Percentiles rank a stretch among this genome's conserved stretches.
Evolutionary conservation across 345 rosid genomes (phyloP).

Genomic region (Eucalyptus virginea): DNA sequence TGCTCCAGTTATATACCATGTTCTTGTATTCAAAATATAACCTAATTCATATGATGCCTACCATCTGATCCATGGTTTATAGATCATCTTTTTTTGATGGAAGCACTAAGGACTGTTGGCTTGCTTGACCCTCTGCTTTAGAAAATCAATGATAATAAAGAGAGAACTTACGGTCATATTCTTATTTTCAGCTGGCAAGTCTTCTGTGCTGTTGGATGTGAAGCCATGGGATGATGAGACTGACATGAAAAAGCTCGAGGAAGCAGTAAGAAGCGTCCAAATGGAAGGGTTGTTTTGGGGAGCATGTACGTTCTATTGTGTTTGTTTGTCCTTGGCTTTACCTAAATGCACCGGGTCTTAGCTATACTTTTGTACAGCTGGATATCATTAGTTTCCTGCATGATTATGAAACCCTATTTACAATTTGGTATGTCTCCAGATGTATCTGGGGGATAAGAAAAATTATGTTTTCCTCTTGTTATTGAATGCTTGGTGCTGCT

Average conservation of each 20-base stretch:
- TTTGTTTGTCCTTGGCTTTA: neutral
- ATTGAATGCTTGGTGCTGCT: neutral
- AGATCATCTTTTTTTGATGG: neutral
- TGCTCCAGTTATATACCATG: neutral
- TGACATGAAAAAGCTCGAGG: conserved; percentile 14
- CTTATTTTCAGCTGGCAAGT: conserved; percentile 5
- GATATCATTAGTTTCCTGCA: neutral
- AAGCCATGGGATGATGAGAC: conserved; percentile 19
- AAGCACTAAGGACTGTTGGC: neutral
- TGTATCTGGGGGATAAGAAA: neutral
- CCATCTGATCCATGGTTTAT: neutral
- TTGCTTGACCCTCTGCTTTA: neutral
- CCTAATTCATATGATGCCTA: neutral
- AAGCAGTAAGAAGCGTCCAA: conserved; percentile 4
- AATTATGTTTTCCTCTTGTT: neutral
- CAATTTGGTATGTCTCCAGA: neutral
- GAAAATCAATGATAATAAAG: neutral
- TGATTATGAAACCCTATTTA: neutral
- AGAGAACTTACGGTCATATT: neutral
- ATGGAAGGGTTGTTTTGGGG: conserved; percentile 14
- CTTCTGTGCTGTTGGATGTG: conserved; percentile 4
- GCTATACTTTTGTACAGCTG: neutral
- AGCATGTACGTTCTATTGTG: conserved; percentile 1
- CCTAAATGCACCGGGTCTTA: neutral
- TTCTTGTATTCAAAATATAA: neutral